phyloP scores from a whole-genome alignment of 345 rosid genomes.

The Psidium guajava region DNA sequence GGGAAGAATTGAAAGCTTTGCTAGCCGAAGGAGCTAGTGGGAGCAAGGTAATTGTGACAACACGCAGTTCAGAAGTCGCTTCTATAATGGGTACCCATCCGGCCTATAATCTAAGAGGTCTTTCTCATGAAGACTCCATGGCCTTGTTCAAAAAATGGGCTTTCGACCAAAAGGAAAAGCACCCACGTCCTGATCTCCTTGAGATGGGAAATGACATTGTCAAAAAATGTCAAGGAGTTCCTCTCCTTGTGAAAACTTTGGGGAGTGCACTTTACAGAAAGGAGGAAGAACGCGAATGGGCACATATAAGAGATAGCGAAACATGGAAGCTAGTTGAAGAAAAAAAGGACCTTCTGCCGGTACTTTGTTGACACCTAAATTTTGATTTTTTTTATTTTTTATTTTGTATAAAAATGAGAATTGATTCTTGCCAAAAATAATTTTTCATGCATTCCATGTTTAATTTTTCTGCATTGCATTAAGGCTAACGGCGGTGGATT shows the following conservation, averaged over 20 bases:
- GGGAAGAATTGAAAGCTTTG: not conserved
- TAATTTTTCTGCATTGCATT: too few species aligned
- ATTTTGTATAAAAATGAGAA: too few species aligned
- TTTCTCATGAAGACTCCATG: not conserved
- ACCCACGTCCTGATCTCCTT: not conserved
- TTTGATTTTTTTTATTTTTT: too few species aligned
- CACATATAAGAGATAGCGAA: not conserved
- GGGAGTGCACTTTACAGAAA: not conserved
- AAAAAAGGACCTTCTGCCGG: rapidly evolving
- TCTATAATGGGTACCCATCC: not conserved
- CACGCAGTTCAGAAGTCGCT: not conserved
- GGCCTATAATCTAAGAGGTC: not conserved
- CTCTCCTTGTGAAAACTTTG: not conserved
- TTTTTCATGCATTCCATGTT: too few species aligned
- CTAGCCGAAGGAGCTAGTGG: not conserved
- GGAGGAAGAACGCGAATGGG: rapidly evolving
- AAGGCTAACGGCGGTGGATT: too few species aligned
- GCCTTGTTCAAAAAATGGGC: not conserved
- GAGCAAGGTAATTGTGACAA: not conserved
- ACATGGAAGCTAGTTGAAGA: not conserved
- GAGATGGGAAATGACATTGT: not conserved
- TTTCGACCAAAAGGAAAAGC: not conserved
- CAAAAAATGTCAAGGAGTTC: not conserved
- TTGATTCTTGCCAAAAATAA: too few species aligned
- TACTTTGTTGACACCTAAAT: too few species aligned